Conservation (phyloP, 78 protist species). For the Polysphondylium violaceum region DNA sequence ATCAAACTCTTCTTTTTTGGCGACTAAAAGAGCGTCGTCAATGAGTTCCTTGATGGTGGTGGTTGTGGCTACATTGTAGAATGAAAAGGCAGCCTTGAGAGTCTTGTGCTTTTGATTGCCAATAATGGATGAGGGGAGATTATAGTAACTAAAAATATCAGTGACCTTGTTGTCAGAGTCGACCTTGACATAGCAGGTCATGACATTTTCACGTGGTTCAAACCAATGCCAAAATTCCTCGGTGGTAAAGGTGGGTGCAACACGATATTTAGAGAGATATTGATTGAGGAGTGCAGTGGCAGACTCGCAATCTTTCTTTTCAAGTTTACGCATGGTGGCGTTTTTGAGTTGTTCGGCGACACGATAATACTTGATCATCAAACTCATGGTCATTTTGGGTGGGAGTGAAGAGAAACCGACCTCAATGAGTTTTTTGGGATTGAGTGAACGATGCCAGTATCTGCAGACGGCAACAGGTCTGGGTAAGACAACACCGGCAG, state of each 20-base stretch:
- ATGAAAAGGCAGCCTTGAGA: constrained; percentile 96
- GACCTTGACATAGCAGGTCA: constrained; percentile 93
- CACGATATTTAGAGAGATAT: constrained; percentile 60
- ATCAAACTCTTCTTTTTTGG: constrained; percentile 89
- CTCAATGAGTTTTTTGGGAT: constrained; percentile 94
- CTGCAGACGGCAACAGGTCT: constrained; percentile 92
- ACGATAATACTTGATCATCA: constrained; percentile 77
- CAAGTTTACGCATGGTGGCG: constrained; percentile 85
- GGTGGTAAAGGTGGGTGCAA: constrained; percentile 63
- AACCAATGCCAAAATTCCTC: constrained; percentile 95
- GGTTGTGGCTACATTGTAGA: constrained; percentile 93
- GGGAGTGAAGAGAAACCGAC: constrained; percentile 88
- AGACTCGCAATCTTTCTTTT: constrained; percentile 75
- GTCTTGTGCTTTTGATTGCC: constrained; percentile 84
- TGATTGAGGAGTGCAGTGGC: constrained; percentile 58
- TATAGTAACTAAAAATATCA: constrained; percentile 94
- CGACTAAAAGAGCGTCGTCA: constrained; percentile 92
- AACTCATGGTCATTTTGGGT: constrained; percentile 84
- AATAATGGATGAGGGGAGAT: constrained; percentile 95
- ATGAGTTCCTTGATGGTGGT: constrained; percentile 82
- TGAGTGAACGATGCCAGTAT: constrained; percentile 96
- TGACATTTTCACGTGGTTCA: constrained; percentile 66
- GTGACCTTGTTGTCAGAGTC: constrained; percentile 86
- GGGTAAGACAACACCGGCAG: constrained; percentile 97
- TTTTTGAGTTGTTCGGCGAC: constrained; percentile 67